Evolutionary conservation across 106 monocot genomes (phyloP), one percentile per base, ranked within the genome.

Genomic region (Iris macrosiphon): DNA sequence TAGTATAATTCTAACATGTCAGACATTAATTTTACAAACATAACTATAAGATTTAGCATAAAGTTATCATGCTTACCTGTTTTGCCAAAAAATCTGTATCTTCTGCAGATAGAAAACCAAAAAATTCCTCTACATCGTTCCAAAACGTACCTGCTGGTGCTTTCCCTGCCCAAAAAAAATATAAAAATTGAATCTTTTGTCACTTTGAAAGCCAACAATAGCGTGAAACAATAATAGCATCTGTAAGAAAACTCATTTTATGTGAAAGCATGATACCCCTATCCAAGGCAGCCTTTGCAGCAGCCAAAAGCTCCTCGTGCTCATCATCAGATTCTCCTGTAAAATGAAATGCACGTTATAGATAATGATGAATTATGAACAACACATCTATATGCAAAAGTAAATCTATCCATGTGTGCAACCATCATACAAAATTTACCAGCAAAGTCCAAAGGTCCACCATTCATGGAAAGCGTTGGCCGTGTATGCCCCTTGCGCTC

Each of bases 291-390:
- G 70, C 65, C 65, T 72, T 86, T 59, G 80, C 85, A 56, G 85
- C 80, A 55, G 80, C 73, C 40, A 77, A 55, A 65, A 86, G 69
- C 60, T 77, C 80, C 62, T 76, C 85, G 62, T 63, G 75, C 16
- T 86, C 85, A 76, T 86, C 72, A 45, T n/a, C 72, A 28, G 76
- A 59, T 62, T 80, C 65, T 48, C 72, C 85, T 86, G 31, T 18
- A 63, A 76, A 38, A 32, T 22, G 19, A 35, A 14, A 33, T 15
- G n/a, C 19, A 31, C 4, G 15, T 9, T 6, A 47, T 45, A 32
- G 39, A 30, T 28, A 30, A 16, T 20, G 6, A 35, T 43, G 12
- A 45, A n/a, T n/a, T 26, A 10, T n/a, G n/a, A n/a, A n/a, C n/a
- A n/a, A n/a, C n/a, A n/a, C n/a, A n/a, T n/a, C n/a, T n/a, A n/a